Conservation (phyloP, 768 basidiomycete species). For the Dioszegia crocea region DNA sequence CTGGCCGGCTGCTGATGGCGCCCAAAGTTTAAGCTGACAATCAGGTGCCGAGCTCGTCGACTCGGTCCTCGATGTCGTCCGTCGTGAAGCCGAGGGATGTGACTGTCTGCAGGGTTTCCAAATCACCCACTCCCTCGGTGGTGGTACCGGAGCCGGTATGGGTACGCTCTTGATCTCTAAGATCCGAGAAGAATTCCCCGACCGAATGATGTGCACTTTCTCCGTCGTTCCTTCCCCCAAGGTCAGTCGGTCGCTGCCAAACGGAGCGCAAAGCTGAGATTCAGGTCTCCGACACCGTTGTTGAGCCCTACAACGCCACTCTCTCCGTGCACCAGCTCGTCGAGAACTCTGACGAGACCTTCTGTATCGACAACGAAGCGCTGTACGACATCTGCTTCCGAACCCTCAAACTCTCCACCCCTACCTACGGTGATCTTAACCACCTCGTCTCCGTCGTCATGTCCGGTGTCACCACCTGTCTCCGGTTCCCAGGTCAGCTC, state of each 20-base stretch:
- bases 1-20: constrained; percentile 32
- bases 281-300: constrained; percentile 88
- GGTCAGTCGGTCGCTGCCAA: constrained; percentile 48
- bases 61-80: constrained; percentile 93
- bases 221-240: constrained; percentile 96
- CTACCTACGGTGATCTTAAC: constrained; percentile 96
- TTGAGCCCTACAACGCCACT: constrained; percentile 99
- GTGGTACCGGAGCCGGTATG: constrained; percentile 99
- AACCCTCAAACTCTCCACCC: constrained; percentile 90
- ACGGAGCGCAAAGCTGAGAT: constrained; percentile 4
- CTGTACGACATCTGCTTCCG: constrained; percentile 99
- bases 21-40: constrained; percentile 57
- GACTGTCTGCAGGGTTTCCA: constrained; percentile 99
- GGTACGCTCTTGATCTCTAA: constrained; percentile 98
- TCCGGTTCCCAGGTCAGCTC: constrained; percentile 99
- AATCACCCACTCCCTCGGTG: constrained; percentile 96
- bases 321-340: constrained; percentile 98
- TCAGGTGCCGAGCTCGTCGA: constrained; percentile 99
- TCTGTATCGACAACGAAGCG: constrained; percentile 99
- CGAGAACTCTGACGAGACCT: constrained; percentile 99
- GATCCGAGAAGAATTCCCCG: constrained; percentile 97
- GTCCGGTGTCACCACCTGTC: constrained; percentile 96
- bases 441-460: constrained; percentile 96
- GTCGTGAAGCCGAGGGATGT: constrained; percentile 96
- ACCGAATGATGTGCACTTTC: constrained; percentile 99